Conservation (phyloP, 1,284 basidiomycete species). For the Cryptococcus sp. region DNA sequence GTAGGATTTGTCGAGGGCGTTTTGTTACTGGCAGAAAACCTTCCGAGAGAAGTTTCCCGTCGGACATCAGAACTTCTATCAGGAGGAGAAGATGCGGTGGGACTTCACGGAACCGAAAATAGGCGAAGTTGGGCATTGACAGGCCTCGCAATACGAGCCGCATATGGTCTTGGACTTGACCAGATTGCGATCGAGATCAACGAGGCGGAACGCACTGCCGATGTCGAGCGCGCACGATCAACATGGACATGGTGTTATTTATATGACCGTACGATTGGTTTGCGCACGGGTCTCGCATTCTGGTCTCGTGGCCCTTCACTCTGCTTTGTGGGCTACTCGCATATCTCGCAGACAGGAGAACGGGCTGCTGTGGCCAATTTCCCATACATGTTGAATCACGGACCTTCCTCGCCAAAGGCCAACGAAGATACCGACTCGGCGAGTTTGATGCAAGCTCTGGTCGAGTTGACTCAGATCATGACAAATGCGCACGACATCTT, state of each 20-base stretch:
- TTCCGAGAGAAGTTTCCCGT: slow-evolving; percentile 27
- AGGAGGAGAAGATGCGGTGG: slow-evolving; percentile 21
- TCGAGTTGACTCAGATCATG: slow-evolving; percentile 50
- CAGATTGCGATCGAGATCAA: slow-evolving; percentile 40
- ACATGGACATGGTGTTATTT: slow-evolving; percentile 52
- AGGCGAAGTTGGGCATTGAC: slow-evolving; percentile 48
- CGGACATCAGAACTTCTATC: slow-evolving; percentile 18
- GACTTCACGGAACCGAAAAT: slow-evolving; percentile 44
- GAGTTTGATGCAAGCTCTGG: slow-evolving; percentile 38
- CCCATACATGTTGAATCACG: slow-evolving; percentile 39
- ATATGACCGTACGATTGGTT: slow-evolving; percentile 48
- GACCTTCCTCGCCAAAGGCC: slow-evolving; percentile 8
- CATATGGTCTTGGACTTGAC: slow-evolving; percentile 44
- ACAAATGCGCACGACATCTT: slow-evolving; percentile 48
- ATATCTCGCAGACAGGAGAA: slow-evolving; percentile 43
- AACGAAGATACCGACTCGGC: slow-evolving; percentile 26
- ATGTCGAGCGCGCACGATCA: slow-evolving; percentile 45
- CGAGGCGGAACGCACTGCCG: slow-evolving; percentile 31
- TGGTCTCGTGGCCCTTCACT: slow-evolving; percentile 49
- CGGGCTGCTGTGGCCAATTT: slow-evolving; percentile 44
- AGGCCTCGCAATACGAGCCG: slow-evolving; percentile 46
- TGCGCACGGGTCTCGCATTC: slow-evolving; percentile 48
- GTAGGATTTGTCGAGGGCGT: slow-evolving; percentile 50
- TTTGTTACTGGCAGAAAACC: slow-evolving; percentile 45
- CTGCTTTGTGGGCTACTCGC: slow-evolving; percentile 45